Conservation (phyloP, 164 flowering plant genomes). For the Macadamia tetraphylla region DNA sequence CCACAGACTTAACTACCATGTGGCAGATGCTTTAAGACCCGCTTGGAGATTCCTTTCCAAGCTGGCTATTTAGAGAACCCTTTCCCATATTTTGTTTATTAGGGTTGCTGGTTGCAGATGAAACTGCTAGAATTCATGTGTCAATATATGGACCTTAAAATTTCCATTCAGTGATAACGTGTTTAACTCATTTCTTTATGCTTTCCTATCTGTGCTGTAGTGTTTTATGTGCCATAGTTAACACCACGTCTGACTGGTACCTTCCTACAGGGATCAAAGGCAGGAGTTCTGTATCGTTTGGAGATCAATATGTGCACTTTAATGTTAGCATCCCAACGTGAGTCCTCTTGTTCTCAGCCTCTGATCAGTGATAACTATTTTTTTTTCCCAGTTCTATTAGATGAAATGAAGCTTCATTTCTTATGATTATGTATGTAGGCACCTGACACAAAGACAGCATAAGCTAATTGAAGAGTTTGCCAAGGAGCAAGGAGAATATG, state of each 20-base stretch:
- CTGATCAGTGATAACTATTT: neutral
- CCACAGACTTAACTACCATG: too few species aligned
- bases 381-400: neutral
- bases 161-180: too few species aligned
- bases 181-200: too few species aligned
- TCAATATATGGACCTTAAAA: too few species aligned
- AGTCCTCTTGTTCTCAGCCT: slow-evolving; percentile 16
- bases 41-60: too few species aligned
- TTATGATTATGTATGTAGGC: slow-evolving; percentile 36
- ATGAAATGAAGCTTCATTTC: neutral
- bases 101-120: too few species aligned
- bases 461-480: slow-evolving; percentile 81
- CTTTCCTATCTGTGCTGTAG: neutral
- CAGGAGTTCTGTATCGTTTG: slow-evolving; percentile 49
- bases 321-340: slow-evolving; percentile 92
- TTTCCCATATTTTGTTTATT: too few species aligned
- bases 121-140: too few species aligned
- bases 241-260: neutral
- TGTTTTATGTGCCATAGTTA: neutral
- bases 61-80: too few species aligned
- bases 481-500: slow-evolving; percentile 71
- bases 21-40: too few species aligned
- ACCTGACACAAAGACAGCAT: slow-evolving; percentile 68
- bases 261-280: slow-evolving; percentile 62
- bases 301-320: slow-evolving; percentile 91